Conservation (phyloP, 78 protist species). For the Acrasis kona region DNA sequence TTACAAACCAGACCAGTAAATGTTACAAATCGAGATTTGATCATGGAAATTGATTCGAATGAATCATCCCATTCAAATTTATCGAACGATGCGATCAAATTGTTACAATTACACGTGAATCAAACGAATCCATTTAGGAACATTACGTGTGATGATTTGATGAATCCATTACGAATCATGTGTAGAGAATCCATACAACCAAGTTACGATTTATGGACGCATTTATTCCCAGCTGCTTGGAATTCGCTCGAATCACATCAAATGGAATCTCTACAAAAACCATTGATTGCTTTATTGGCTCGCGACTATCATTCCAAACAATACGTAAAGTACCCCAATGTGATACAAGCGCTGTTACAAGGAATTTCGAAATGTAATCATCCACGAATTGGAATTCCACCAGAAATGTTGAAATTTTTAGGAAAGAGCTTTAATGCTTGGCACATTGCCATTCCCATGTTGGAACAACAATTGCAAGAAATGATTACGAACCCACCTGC, state of each 20-base stretch:
- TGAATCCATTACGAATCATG: not conserved
- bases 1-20: not conserved
- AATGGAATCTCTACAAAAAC: not conserved
- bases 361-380: constrained; percentile 38
- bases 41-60: not conserved
- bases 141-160: not conserved
- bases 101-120: not conserved
- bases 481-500: not conserved
- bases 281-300: constrained; percentile 3
- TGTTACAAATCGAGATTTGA: not conserved
- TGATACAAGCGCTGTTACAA: constrained; percentile 43
- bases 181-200: not conserved
- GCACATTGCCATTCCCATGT: constrained; percentile 27
- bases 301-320: not conserved
- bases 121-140: not conserved
- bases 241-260: not conserved
- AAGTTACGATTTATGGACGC: not conserved
- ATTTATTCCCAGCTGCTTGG: constrained; percentile 2
- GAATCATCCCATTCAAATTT: no score
- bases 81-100: not conserved
- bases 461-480: constrained; percentile 29
- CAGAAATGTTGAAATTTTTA: constrained; percentile 27
- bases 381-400: constrained; percentile 36
- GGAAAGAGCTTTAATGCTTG: constrained; percentile 52
- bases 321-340: constrained; percentile 19